Evolutionary conservation across 441 rosid species (phyloP).

Genomic region (Arabidopsis hybrid): DNA sequence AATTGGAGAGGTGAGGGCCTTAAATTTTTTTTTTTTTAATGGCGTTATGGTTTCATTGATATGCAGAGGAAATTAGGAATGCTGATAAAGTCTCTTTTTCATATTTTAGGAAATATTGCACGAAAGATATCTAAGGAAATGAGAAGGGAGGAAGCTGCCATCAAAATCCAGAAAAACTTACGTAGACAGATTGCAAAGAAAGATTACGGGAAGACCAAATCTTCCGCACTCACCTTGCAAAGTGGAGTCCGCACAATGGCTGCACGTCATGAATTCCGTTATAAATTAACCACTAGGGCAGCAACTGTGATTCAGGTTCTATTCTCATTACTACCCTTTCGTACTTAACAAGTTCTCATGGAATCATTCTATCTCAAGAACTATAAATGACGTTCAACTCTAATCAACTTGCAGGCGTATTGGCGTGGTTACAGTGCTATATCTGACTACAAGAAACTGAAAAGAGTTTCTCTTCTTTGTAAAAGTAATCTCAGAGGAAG

Average conservation of each 20-base stretch:
- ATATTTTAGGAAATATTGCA: slow-evolving; percentile 62
- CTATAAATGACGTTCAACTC: slow-evolving; percentile 35
- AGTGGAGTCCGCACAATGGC: slow-evolving; percentile 66
- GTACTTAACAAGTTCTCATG: slow-evolving; percentile 4
- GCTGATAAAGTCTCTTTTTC: slow-evolving; percentile 36
- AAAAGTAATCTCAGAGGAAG: slow-evolving; percentile 60
- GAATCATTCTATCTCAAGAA: slow-evolving; percentile 38
- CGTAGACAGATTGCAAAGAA: slow-evolving; percentile 71
- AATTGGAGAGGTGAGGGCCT: slow-evolving; percentile 77
- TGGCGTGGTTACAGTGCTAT: slow-evolving; percentile 74
- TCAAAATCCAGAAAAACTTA: slow-evolving; percentile 77
- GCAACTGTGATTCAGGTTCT: slow-evolving; percentile 74
- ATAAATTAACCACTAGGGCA: slow-evolving; percentile 53
- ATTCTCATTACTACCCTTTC: slow-evolving; percentile 14
- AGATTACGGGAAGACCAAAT: slow-evolving; percentile 52
- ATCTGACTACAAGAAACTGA: slow-evolving; percentile 60
- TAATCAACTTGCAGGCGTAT: slow-evolving; percentile 56
- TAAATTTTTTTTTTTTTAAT: slow-evolving; percentile 5
- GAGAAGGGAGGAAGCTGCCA: slow-evolving; percentile 72
- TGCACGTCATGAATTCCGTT: slow-evolving; percentile 58
- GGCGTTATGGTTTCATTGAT: slow-evolving; percentile 15
- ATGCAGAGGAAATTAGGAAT: slow-evolving; percentile 17
- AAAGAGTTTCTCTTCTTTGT: slow-evolving; percentile 54
- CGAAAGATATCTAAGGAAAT: slow-evolving; percentile 49
- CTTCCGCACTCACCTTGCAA: slow-evolving; percentile 73